Evolutionary conservation across 2,329 filamentous ascomycete species (phyloP).

Genomic region (Epichloe brachyelytri): DNA sequence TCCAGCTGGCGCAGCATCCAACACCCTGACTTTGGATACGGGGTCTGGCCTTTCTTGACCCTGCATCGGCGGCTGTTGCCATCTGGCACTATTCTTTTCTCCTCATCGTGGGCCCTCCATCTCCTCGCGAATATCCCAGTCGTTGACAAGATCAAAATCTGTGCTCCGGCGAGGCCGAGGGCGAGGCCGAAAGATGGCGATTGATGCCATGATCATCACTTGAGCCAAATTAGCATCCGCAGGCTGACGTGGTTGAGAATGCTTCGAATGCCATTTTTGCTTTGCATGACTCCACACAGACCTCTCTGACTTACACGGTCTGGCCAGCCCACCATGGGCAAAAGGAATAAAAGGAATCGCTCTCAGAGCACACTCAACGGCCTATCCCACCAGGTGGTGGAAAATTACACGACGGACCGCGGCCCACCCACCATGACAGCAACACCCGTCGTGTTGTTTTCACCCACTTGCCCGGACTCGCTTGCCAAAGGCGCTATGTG

Average conservation of each 20-base stretch:
- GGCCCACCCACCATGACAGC: neutral
- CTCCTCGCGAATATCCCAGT: neutral
- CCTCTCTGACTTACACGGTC: neutral
- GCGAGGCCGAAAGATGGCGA: neutral
- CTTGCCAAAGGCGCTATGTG: constrained; percentile 4
- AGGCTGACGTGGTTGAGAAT: too few species aligned
- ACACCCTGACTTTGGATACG: neutral
- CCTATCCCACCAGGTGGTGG: too few species aligned
- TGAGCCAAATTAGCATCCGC: neutral
- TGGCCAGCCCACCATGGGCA: neutral
- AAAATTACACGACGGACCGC: neutral
- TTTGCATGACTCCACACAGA: neutral
- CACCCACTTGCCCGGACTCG: neutral
- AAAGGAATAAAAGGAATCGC: neutral
- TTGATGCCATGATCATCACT: neutral
- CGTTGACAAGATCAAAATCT: too few species aligned
- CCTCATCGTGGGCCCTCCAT: too few species aligned
- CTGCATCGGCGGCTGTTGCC: too few species aligned
- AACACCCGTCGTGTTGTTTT: too few species aligned
- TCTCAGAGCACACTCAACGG: neutral
- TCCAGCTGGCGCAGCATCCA: neutral
- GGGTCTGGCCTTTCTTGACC: too few species aligned
- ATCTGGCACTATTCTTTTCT: too few species aligned
- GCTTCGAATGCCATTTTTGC: neutral
- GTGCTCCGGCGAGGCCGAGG: neutral